phyloP scores from a whole-genome alignment of 1,284 basidiomycete genomes.

The Phellopilus nigrolimitatus region DNA sequence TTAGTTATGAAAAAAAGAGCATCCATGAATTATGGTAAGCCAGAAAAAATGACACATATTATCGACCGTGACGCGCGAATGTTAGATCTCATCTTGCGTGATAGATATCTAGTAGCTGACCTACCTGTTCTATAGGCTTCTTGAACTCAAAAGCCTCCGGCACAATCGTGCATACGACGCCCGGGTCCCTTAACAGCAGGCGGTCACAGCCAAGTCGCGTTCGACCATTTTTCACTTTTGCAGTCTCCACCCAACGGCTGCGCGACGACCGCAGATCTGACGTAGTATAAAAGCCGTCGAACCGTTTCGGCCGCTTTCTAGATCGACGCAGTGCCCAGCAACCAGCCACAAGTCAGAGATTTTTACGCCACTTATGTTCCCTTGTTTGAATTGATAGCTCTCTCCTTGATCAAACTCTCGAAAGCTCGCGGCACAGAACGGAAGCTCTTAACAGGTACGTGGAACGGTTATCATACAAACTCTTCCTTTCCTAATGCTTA shows the following conservation, averaged over 20 bases:
- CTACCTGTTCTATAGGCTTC: too few relatives aligned
- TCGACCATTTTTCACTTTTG: not conserved
- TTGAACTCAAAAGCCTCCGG: not conserved
- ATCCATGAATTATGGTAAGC: not conserved
- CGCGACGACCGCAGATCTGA: not conserved
- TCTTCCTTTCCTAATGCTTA: slow-evolving; percentile 14
- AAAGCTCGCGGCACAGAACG: slow-evolving; percentile 3
- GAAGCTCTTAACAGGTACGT: slow-evolving; percentile 13
- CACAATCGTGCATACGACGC: not conserved
- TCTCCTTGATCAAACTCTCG: slow-evolving; percentile 3
- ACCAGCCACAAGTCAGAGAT: not conserved
- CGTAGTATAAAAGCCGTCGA: not conserved
- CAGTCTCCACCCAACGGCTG: not conserved
- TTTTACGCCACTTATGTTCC: not conserved
- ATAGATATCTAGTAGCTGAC: too few relatives aligned
- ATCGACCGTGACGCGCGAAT: not conserved
- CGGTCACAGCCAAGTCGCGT: not conserved
- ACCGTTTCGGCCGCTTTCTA: not conserved
- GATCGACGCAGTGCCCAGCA: not conserved
- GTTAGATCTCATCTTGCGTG: not conserved
- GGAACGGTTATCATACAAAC: slow-evolving; percentile 4
- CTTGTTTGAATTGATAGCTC: not conserved
- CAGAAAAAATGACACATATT: not conserved
- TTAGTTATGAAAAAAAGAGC: too few relatives aligned
- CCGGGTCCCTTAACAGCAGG: not conserved